Base-by-base conservation (phyloP, 2,329 filamentous ascomycete species). In the Epichloe sp. region DNA sequence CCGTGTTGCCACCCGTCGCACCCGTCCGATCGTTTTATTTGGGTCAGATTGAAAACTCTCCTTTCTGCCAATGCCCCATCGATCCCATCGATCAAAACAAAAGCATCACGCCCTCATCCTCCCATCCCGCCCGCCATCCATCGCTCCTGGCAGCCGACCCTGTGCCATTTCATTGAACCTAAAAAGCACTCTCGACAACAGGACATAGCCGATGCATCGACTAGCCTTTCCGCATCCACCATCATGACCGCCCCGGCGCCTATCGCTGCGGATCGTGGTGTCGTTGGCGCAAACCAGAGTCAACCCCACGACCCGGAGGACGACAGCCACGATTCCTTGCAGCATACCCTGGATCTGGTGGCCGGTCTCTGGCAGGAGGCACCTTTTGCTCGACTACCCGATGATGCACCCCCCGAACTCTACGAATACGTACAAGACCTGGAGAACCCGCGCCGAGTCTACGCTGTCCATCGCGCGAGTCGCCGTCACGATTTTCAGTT, bases 401-500 rank as follows among this genome's bases (percentile, higher is more conserved):
- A 67, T 50, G 79, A 83, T 68, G 80, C 80, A 51, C 81, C 81
- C 59, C 59, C 67, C 19, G 77, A 82, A 59, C 66, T 85, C 50
- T 73, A 68, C 53, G 71, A 77, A 11, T 64, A 76, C 47, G 70
- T 81, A 21, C 69, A 79, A 52, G 71, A 80, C 50, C 70, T 85
- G 50, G 77, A 83, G 48, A 80, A 82, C 55, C 81, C 81, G 3
- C 75, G 72, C 55, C 72, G 73, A 50, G 73, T 83, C 44, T 83
- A 83, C 57, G 73, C 75, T 36, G 74, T 84, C 19, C 75, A 83
- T 60, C 72, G 72, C 48, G 79, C 80, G 34, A 76, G 71, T 55
- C 76, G 81, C 36, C 77, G 81, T 4, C 78, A 83, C 59, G 72
- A 77, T 56, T 80, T 85, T 55, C 83, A 88, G 62, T 67, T 78